Conservation (phyloP, 495 filamentous ascomycete genomes). For the Penicillium flavigenum region DNA sequence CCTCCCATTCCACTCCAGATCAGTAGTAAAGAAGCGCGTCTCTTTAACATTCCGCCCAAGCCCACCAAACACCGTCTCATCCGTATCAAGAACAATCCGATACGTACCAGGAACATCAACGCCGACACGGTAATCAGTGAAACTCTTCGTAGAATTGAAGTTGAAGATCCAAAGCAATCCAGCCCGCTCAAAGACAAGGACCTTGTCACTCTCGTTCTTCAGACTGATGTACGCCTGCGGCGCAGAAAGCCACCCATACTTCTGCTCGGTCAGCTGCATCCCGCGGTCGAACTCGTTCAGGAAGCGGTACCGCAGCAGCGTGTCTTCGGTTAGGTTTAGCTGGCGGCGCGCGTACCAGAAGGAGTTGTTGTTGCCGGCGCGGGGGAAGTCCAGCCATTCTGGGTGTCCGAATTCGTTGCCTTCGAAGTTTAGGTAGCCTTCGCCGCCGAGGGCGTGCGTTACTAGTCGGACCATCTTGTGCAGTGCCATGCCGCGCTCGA, state of each 20-base stretch:
- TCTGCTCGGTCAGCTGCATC: slow-evolving; percentile 83
- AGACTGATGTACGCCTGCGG: slow-evolving; percentile 87
- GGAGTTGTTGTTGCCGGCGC: slow-evolving; percentile 89
- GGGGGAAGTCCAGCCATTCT: slow-evolving; percentile 98
- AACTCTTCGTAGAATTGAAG: slow-evolving; percentile 86
- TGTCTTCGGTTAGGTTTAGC: slow-evolving; percentile 88
- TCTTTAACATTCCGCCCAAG: slow-evolving; percentile 70
- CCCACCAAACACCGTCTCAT: slow-evolving; percentile 76
- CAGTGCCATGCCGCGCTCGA: slow-evolving; percentile 84
- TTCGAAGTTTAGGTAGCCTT: slow-evolving; percentile 98
- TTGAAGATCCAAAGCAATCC: slow-evolving; percentile 95
- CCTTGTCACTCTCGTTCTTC: slow-evolving; percentile 93
- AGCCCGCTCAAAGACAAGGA: slow-evolving; percentile 91
- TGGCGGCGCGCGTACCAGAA: slow-evolving; percentile 97
- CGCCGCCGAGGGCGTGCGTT: slow-evolving; percentile 91
- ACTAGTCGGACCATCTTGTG: slow-evolving; percentile 97
- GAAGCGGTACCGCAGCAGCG: slow-evolving; percentile 81
- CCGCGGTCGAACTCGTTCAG: slow-evolving; percentile 91
- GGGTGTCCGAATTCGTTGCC: slow-evolving; percentile 99
- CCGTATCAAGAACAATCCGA: slow-evolving; percentile 80
- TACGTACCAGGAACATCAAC: slow-evolving; percentile 84
- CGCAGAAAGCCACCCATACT: slow-evolving; percentile 90
- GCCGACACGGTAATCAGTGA: slow-evolving; percentile 88
- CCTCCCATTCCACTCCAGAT: slow-evolving; percentile 82
- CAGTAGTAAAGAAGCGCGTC: slow-evolving; percentile 87